Evolutionary conservation across 371 early-diverging fungal species (phyloP), one percentile per base, ranked within the genome.

Genomic region (Mucor mucedo): DNA sequence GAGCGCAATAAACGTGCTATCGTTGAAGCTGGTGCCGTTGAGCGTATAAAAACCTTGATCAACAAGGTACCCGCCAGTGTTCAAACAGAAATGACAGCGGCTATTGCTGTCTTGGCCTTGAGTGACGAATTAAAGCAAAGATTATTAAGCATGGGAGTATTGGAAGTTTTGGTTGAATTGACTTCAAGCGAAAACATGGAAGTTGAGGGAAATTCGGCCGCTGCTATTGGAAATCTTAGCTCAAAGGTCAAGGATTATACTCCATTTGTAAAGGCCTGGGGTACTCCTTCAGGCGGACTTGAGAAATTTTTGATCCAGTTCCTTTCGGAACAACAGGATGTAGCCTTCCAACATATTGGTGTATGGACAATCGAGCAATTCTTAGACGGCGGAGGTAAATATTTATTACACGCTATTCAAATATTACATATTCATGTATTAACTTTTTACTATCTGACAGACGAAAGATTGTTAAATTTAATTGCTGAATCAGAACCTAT

Each of bases 281-380:
- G 83, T 57, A 59, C 79, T 38, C 91, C 92, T 9, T 75, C 75
- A 16, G 88, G 87, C 45, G 92, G 92, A 0, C 75, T 95, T 38
- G 79, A 89, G 50, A 85, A 84, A 29, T 95, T 94, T 52, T 69
- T 95, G 56, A 78, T 83, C 10, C 78, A 80, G 39, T 95, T 94
- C 72, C 70, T 93, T 33, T 79, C 78, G 21, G 87, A 89, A 54
- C 80, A 82, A 30, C 80, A 81, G 48, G 93, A 91, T 58, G 73
- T 85, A 58, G 88, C 91, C 16, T 91, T 92, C 66, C 90, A 91
- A 64, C 93, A 93, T 64, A 91, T 95, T 68, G 93, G 91, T 6
- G 85, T 95, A n/a, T 95, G 95, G 95, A 93, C 94, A 13, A 84
- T 95, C 62, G 88, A 92, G 35, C 92, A 93, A 74, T 89, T 93